A percentile compares a stretch with the other conserved stretches of the same genome.
Evolutionary conservation across 179 eudicot species (phyloP).

Genomic region (Beta corolliflora): DNA sequence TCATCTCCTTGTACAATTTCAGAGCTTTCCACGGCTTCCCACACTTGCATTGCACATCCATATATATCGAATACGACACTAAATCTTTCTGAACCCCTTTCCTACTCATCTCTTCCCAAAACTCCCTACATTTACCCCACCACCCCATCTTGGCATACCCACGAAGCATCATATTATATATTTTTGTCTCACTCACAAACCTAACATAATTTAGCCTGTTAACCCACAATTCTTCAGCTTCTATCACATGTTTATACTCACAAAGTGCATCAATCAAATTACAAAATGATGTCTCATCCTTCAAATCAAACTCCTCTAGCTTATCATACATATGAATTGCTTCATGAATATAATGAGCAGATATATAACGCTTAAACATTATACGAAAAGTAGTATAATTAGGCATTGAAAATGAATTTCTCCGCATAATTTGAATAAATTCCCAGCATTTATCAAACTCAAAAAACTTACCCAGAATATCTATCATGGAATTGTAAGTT

Average conservation of each 20-base stretch:
- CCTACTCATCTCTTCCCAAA: conserved; percentile 92
- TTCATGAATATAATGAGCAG: conserved; percentile 76
- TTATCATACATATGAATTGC: conserved; percentile 56
- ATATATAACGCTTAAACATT: conserved; percentile 73
- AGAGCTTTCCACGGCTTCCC: conserved; percentile 92
- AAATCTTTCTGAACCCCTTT: conserved; percentile 66
- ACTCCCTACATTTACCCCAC: conserved; percentile 88
- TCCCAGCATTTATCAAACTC: conserved; percentile 82
- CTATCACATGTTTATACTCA: conserved; percentile 87
- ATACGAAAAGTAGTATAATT: conserved; percentile 69
- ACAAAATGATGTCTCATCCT: conserved; percentile 69
- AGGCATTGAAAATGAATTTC: conserved; percentile 42
- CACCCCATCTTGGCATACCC: conserved; percentile 88
- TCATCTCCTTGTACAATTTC: conserved; percentile 85
- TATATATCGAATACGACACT: conserved; percentile 79
- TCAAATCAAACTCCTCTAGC: conserved; percentile 61
- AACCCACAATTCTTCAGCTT: conserved; percentile 81
- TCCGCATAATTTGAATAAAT: conserved; percentile 55
- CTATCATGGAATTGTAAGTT: conserved; percentile 73
- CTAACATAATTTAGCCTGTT: conserved; percentile 25
- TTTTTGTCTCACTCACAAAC: conserved; percentile 46
- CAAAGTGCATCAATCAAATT: conserved; percentile 84
- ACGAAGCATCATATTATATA: conserved; percentile 78
- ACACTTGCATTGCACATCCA: conserved; percentile 85
- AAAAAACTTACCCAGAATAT: conserved; percentile 87